Evolutionary conservation across 169 alveolate species (phyloP).

Genomic region (Toxoplasma gondii): DNA sequence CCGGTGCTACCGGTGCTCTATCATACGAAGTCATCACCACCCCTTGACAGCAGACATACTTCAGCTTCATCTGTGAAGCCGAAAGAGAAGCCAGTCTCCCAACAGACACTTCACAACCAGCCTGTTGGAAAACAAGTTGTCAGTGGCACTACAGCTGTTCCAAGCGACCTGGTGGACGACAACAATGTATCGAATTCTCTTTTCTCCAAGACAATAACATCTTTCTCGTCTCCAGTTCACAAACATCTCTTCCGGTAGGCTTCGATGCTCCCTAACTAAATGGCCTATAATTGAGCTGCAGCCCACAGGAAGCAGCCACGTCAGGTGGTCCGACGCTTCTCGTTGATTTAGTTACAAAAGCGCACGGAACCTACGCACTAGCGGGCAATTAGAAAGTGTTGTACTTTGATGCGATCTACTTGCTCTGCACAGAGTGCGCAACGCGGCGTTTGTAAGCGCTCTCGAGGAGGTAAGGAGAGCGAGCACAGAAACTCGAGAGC

Average conservation of each 20-base stretch:
- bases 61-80: neutral
- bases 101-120: neutral
- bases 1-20: constrained; percentile 5
- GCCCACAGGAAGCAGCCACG: too few relatives aligned
- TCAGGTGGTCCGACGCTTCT: too few relatives aligned
- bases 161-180: neutral
- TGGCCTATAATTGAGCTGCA: neutral
- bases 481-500: neutral
- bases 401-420: too few relatives aligned
- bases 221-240: constrained; percentile 9
- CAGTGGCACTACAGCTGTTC: neutral
- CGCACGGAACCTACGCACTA: too few relatives aligned
- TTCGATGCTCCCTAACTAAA: neutral
- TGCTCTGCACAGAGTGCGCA: neutral
- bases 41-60: neutral
- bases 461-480: constrained; percentile 4
- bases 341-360: too few relatives aligned
- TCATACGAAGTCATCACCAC: neutral
- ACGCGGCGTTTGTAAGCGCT: neutral
- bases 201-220: neutral
- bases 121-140: neutral
- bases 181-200: neutral
- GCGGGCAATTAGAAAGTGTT: too few relatives aligned
- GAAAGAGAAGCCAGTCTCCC: neutral
- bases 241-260: constrained; percentile 10